phyloP scores from a whole-genome alignment of 352 stramenopile genomes.

The Thraustochytrium striatum region DNA sequence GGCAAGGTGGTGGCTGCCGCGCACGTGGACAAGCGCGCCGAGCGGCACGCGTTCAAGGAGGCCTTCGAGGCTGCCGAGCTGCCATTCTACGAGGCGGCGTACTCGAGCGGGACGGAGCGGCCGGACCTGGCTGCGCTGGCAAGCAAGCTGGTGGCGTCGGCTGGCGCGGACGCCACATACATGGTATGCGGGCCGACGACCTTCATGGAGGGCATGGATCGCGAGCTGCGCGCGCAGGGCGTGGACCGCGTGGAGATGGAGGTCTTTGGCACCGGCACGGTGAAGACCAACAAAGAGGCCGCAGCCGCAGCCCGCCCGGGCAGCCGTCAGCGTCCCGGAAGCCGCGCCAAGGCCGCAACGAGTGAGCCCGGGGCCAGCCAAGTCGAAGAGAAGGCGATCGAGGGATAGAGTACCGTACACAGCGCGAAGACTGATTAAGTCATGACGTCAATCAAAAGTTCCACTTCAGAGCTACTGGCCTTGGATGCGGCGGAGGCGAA shows the following conservation, averaged over 20 bases:
- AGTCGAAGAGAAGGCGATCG: too few relatives aligned
- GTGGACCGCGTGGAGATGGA: neutral
- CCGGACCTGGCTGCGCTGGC: neutral
- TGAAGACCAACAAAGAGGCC: neutral
- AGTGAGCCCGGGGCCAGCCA: too few relatives aligned
- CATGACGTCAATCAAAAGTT: too few relatives aligned
- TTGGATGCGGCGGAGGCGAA: too few relatives aligned
- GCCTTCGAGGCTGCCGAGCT: neutral
- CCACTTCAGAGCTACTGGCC: too few relatives aligned
- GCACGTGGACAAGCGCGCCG: conserved; percentile 1
- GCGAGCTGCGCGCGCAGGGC: neutral
- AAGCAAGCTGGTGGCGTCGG: neutral
- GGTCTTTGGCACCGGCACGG: conserved; percentile 42
- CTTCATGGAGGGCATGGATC: conserved; percentile 17
- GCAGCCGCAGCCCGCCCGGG: too few relatives aligned
- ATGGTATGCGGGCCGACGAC: conserved; percentile 26
- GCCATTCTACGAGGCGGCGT: conserved; percentile 1
- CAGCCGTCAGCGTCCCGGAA: too few relatives aligned
- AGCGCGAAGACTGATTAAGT: too few relatives aligned
- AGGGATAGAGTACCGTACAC: too few relatives aligned
- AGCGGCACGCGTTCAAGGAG: conserved; percentile 10
- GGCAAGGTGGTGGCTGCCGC: neutral
- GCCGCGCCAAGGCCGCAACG: too few relatives aligned
- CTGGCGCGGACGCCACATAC: neutral
- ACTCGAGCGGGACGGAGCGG: neutral